Base-by-base conservation (phyloP, 306 rosid genomes). In the Mimosa pudica region DNA sequence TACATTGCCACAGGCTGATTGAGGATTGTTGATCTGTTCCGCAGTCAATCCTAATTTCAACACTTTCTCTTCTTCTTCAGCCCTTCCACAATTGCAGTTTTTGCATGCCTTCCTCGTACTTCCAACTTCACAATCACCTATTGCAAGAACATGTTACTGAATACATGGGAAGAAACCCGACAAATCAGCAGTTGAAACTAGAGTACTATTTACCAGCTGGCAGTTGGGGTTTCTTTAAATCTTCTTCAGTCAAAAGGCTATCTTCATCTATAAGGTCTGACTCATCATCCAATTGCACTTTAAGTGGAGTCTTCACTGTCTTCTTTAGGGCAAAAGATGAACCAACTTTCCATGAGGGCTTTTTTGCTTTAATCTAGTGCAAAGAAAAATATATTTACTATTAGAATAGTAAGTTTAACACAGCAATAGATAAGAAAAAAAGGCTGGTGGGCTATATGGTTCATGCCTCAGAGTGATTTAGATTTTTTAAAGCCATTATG, bases 1-100 rank as follows among this genome's bases (percentile, higher is more conserved):
- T 91, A 94, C 98, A 72, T 52, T 95, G 89, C 98, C 98, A 88
- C 98, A 95, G 20, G 97, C 90, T 2, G 98, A 95, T 77, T 91
- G 95, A 76, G 97, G 97, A 82, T 93, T 93, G 82, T 81, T 70
- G 73, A 90, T 83, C 81, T 89, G 89, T 78, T 95, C 99, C 14
- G 88, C 79, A 11, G 96, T 90, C 51, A 88, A 84, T 82, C 84
- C 92, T 69, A 95, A 65, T 85, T 95, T 94, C 85, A 92, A 80
- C 62, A 87, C 91, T 90, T 89, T 85, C 80, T 95, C 87, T 85
- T 95, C 99, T 71, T 45, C 98, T 86, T 91, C 98, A 44, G 98
- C 98, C 83, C 96, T 90, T 80, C 98, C 98, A 80, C 98, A 95
- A 6, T 51, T 75, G 90, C 98, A 95, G 80, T 90, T 92, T 87